These are phyloP conservation scores for Chaetomium sp. DNA, from an alignment of 2,329 filamentous ascomycete genomes.

Conservation along the genomic window DNA sequence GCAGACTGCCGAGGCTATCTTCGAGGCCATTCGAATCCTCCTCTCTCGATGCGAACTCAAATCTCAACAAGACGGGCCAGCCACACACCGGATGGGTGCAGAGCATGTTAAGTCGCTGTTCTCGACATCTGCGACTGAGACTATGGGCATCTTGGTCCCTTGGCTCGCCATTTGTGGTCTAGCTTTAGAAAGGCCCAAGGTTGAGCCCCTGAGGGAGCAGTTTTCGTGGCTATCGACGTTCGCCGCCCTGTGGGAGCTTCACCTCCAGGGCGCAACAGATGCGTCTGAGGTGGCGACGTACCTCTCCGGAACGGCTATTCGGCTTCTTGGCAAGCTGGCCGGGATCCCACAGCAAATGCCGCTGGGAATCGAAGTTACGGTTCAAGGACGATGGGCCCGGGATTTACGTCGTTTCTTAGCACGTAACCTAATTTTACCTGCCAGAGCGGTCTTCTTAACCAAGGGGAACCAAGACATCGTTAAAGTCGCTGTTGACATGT, in stretches of 20 bases:
- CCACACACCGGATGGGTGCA: conserved; percentile 52
- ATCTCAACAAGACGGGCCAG: conserved; percentile 37
- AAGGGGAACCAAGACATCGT: conserved; percentile 47
- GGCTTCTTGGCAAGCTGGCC: conserved; percentile 48
- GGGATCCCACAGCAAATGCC: conserved; percentile 33
- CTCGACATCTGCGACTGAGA: conserved; percentile 51
- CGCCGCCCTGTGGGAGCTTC: conserved; percentile 55
- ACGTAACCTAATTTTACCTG: conserved; percentile 55
- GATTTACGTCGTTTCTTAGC: conserved; percentile 54
- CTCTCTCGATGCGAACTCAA: conserved; percentile 48
- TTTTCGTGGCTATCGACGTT: conserved; percentile 53
- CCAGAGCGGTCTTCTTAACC: conserved; percentile 51
- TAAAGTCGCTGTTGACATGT: conserved; percentile 45
- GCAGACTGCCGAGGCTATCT: conserved; percentile 51
- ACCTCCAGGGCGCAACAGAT: conserved; percentile 53
- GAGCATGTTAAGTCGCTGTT: conserved; percentile 63
- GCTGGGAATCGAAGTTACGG: conserved; percentile 32
- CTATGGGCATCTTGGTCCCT: conserved; percentile 49
- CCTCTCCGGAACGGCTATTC: conserved; percentile 46
- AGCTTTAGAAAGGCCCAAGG: conserved; percentile 40
- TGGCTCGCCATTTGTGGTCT: conserved; percentile 50
- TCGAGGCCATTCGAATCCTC: conserved; percentile 50
- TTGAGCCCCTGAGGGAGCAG: conserved; percentile 43
- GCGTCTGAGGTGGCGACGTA: conserved; percentile 51
- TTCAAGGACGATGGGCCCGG: conserved; percentile 46